Evolutionary conservation across 2,329 filamentous ascomycete species (phyloP).

Genomic region (Venturia carpophila): DNA sequence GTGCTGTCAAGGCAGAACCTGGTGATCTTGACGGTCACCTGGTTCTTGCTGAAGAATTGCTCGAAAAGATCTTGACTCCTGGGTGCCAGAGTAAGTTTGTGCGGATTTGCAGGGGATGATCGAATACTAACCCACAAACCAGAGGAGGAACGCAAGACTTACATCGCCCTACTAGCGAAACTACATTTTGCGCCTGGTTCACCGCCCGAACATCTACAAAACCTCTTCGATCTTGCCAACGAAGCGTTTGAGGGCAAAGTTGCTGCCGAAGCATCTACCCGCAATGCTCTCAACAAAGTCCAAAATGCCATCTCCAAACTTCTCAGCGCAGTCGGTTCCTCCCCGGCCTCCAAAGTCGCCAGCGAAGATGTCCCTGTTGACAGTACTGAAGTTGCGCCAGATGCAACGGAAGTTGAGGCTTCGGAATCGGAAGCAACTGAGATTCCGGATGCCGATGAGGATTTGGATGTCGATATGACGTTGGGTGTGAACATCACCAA

Average conservation of each 20-base stretch:
- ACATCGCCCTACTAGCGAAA: conserved; percentile 73
- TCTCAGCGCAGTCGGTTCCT: conserved; percentile 29
- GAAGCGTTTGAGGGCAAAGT: conserved; percentile 43
- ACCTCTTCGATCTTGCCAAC: conserved; percentile 38
- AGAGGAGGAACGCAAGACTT: conserved; percentile 81
- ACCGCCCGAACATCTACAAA: conserved; percentile 27
- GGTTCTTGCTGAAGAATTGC: conserved; percentile 65
- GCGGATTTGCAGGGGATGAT: conserved; percentile 20
- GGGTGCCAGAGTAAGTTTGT: conserved; percentile 53
- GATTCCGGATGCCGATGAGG: conserved; percentile 18
- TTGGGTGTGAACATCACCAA: conserved; percentile 23
- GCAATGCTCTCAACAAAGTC: conserved; percentile 49
- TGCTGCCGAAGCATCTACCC: conserved; percentile 44
- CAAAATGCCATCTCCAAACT: conserved; percentile 45
- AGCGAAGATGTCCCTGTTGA: conserved; percentile 19
- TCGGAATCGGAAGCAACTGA: conserved; percentile 16
- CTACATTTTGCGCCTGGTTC: conserved; percentile 67
- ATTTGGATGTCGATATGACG: conserved; percentile 7
- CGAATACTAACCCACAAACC: conserved; percentile 27
- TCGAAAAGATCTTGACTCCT: conserved; percentile 63
- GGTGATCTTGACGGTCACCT: conserved; percentile 74
- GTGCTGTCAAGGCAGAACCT: conserved; percentile 41
- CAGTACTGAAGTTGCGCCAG: conserved; percentile 1
- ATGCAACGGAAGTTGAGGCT: background rate
- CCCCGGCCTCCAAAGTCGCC: conserved; percentile 14